Evolutionary conservation across 768 basidiomycete species (phyloP), one percentile per base, ranked within the genome.

Genomic region (Roridomyces roridus): DNA sequence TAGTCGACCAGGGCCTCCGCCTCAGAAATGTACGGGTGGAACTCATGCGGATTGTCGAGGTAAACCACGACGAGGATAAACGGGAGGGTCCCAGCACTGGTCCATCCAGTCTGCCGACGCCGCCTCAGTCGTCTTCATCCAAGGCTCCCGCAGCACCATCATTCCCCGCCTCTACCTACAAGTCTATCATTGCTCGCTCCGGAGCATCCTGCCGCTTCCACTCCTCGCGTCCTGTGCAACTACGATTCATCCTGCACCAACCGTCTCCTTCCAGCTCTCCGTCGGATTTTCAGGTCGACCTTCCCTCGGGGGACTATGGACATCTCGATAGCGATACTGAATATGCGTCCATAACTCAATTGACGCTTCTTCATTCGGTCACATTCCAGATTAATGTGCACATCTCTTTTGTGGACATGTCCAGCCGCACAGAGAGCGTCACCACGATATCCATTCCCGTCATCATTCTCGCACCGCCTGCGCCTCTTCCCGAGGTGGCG

Each of bases 151-250:
- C 65, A 25, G 75, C 78, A n/a, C 73, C 77, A 21, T 59, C 72
- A 18, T 75, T 75, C 57, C 62, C 73, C 18, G 75, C 77, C 25
- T 73, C 80, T 17, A 72, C 77, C 37, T 81, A 82, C 62, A 74
- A 78, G 35, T 77, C 80, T 3, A 78, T 88, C 46, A 77, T 98
- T 24, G 87, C 93, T 12, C 84, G 89, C 7, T 94, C 95, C 14
- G 96, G 96, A 42, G 95, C 94, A 39, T 89, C 93, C 18, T 94
- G 94, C 70, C 87, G 94, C 42, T 94, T 97, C 68, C 94, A 97
- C 63, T 84, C 87, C 0, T 80, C 84, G 41, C 83, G 82, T 14
- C 81, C 89, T 4, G 83, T 95, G 57, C 89, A 82, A 61, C 79
- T 93, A 35, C 85, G 94, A 4, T 91, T 98, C 57, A 76, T 96